Evolutionary conservation across 1,139 yeast genomes (phyloP).

Genomic region (Taphrina flavorubra): DNA sequence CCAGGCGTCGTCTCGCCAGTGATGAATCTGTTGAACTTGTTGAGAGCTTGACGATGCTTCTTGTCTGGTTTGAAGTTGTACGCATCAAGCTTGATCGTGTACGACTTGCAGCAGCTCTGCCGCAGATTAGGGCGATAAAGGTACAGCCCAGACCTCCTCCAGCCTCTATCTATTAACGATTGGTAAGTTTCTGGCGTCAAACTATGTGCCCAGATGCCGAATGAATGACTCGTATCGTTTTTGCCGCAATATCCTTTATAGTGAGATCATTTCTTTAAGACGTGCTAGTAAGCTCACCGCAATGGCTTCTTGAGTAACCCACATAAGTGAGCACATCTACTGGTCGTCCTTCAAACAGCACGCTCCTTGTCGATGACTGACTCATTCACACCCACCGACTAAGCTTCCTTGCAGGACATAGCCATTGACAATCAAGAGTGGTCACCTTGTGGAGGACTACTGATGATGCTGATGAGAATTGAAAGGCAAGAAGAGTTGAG

Average conservation of each 20-base stretch:
- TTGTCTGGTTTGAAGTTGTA: constrained; percentile 60
- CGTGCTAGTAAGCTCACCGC: constrained; percentile 1
- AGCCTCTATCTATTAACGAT: constrained; percentile 69
- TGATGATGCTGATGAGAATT: no score
- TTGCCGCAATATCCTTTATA: constrained; percentile 46
- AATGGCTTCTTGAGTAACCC: constrained; percentile 22
- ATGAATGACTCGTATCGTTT: constrained; percentile 41
- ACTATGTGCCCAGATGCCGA: constrained; percentile 42
- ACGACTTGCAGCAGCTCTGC: constrained; percentile 79
- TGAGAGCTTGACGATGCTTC: constrained; percentile 70
- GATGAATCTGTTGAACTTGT: constrained; percentile 63
- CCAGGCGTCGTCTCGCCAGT: constrained; percentile 41
- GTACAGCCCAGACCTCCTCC: constrained; percentile 68
- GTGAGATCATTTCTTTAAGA: not conserved
- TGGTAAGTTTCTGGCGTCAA: constrained; percentile 45
- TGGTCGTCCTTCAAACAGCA: constrained; percentile 42
- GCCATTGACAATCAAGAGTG: no score
- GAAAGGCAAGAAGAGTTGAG: no score
- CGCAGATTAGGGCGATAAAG: constrained; percentile 75
- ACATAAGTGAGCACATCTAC: constrained; percentile 38
- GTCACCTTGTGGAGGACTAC: no score
- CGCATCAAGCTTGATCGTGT: constrained; percentile 68
- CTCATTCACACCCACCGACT: no score
- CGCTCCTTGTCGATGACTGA: not conserved
- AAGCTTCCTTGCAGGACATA: no score